A percentile compares a stretch with the other conserved stretches of the same genome.
Evolutionary conservation across 345 rosid species (phyloP).

Genomic region (Salix koriyanagi): DNA sequence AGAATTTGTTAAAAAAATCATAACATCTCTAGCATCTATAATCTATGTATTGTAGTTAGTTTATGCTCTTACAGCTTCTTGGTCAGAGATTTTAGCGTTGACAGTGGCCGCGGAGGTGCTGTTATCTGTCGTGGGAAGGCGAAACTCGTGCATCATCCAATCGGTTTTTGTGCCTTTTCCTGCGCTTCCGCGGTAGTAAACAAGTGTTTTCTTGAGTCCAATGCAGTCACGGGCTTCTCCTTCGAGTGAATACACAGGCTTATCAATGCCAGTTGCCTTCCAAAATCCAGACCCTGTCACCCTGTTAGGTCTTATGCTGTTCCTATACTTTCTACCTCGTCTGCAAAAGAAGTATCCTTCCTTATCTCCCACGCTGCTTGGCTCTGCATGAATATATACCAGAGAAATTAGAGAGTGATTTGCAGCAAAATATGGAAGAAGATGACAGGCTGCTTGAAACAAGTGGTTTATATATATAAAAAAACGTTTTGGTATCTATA

Average conservation of each 20-base stretch:
- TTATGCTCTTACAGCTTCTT: slow-evolving; percentile 64
- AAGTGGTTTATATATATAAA: neutral
- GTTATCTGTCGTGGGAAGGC: slow-evolving; percentile 50
- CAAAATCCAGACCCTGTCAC: slow-evolving; percentile 94
- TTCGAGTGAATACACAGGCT: slow-evolving; percentile 45
- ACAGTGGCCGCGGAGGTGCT: slow-evolving; percentile 11
- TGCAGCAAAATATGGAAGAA: neutral
- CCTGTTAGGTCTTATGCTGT: slow-evolving; percentile 88
- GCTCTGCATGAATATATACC: slow-evolving; percentile 23
- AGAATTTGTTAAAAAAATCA: neutral
- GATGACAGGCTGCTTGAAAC: neutral
- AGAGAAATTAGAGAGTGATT: neutral
- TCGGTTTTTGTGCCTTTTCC: slow-evolving; percentile 95
- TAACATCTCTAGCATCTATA: neutral
- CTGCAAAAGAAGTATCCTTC: slow-evolving; percentile 86
- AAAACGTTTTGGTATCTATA: neutral
- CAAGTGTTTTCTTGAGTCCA: slow-evolving; percentile 89
- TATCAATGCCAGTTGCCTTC: slow-evolving; percentile 98
- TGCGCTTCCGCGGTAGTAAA: slow-evolving; percentile 81
- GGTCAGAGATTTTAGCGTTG: slow-evolving; percentile 25
- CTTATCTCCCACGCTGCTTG: slow-evolving; percentile 41
- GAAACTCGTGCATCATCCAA: slow-evolving; percentile 99
- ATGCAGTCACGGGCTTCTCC: slow-evolving; percentile 44
- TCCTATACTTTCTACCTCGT: slow-evolving; percentile 85
- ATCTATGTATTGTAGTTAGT: neutral